A percentile compares a stretch with the other conserved stretches of the same genome.
Evolutionary conservation across 768 basidiomycete species (phyloP).

Genomic region (Xerocomellus amylosporus): DNA sequence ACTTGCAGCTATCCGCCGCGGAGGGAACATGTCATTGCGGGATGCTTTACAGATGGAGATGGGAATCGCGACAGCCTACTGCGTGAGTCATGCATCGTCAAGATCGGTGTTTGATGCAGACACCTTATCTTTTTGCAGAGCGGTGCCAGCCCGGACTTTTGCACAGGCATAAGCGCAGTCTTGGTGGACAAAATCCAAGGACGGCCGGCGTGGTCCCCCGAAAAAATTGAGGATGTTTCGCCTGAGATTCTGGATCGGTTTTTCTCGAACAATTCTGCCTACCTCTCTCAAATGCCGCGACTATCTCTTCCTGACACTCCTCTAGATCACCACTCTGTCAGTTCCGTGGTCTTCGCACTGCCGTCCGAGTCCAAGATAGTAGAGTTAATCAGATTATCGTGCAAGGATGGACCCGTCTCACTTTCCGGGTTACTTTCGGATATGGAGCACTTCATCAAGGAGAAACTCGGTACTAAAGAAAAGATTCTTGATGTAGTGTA

Average conservation of each 20-base stretch:
- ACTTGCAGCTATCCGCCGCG: slow-evolving; percentile 72
- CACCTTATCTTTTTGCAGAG: slow-evolving; percentile 43
- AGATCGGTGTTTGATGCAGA: slow-evolving; percentile 12
- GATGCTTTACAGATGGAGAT: slow-evolving; percentile 82
- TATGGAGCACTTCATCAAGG: slow-evolving; percentile 23
- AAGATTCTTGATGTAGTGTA: slow-evolving; percentile 76
- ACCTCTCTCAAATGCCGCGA: slow-evolving; percentile 43
- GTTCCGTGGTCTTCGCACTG: slow-evolving; percentile 49
- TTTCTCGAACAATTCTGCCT: slow-evolving; percentile 57
- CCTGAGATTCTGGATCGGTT: slow-evolving; percentile 59
- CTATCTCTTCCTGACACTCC: slow-evolving; percentile 41
- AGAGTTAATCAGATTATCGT: slow-evolving; percentile 45
- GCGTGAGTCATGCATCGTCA: slow-evolving; percentile 53
- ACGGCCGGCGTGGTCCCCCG: slow-evolving; percentile 71
- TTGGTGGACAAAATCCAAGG: slow-evolving; percentile 49
- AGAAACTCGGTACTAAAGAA: slow-evolving; percentile 60
- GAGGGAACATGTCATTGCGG: slow-evolving; percentile 58
- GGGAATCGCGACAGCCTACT: slow-evolving; percentile 84
- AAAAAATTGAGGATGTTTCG: slow-evolving; percentile 57
- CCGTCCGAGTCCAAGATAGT: slow-evolving; percentile 78
- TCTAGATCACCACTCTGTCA: slow-evolving; percentile 25
- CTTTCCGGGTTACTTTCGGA: slow-evolving; percentile 22
- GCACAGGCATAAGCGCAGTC: slow-evolving; percentile 73
- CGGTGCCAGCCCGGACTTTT: slow-evolving; percentile 80
- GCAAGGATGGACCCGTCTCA: slow-evolving; percentile 41